Base-by-base conservation (phyloP, 78 protist species). In the Planoprotostelium fungivorum region DNA sequence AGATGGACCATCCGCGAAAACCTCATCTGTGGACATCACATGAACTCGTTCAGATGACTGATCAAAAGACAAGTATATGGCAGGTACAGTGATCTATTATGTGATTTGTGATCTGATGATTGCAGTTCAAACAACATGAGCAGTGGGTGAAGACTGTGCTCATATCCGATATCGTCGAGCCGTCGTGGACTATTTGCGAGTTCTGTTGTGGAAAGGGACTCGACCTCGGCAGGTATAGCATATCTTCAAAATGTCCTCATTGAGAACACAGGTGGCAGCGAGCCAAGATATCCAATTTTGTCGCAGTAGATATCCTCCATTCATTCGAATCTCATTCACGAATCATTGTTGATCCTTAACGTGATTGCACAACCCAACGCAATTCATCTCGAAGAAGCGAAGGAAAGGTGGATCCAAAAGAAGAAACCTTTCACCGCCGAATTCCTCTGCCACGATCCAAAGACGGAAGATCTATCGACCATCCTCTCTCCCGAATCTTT, bases 111-210 rank as follows among this genome's bases (percentile, higher is more conserved):
- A 16, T 25, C 16, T 16, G 16, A 25, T 51, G 31, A 51, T 51
- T 51, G 94, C 94, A 92, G 87, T 92, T 89, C 51, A 92, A 86
- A 89, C 90, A 91, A 35, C 89, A 34, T 37, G 88, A 88, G 51
- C 87, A 86, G n/a, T 92, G 94, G 94, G 94, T 89, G 29, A 92
- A 92, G 37, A 92, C 94, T 1, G 39, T 92, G 38, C 28, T 92
- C 35, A 92, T 92, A 29, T 88, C 94, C 38, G 94, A 92, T 84
- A n/a, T 92, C 10, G 94, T 92, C 0, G 94, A 92, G 34, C 38
- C n/a, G 10, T 36, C 38, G 83, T 89, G 87, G 25, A 37, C 38
- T 37, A 88, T 89, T 10, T 91, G 92, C 35, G 94, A 92, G 9
- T 51, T 92, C 10, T 88, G 37, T 86, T 88, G 94, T 89, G 91